Percentiles rank a stretch among this genome's conserved stretches.
phyloP scores from a whole-genome alignment of 225 moss, liverwort and hornwort genomes.

The Antitrichia curtipendula region DNA sequence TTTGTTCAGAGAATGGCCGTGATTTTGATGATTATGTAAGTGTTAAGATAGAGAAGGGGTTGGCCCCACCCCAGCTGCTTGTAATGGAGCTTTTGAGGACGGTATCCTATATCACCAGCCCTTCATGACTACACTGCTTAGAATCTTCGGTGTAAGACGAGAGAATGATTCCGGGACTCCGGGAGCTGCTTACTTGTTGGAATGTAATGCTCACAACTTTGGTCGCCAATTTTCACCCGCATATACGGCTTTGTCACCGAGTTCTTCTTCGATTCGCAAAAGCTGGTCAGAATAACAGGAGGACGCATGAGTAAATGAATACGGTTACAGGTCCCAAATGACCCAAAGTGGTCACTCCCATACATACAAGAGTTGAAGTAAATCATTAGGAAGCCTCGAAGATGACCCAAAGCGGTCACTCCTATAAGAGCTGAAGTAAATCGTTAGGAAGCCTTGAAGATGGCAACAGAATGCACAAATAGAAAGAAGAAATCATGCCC shows the following conservation, averaged over 20 bases:
- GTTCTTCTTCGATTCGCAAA: slow-evolving; percentile 92
- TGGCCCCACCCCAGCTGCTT: slow-evolving; percentile 19
- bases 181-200: background rate
- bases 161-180: background rate
- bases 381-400: background rate
- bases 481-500: background rate
- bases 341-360: background rate
- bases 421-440: background rate
- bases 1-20: background rate
- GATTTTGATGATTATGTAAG: background rate
- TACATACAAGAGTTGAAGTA: background rate
- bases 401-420: background rate
- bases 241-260: slow-evolving; percentile 85
- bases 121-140: background rate
- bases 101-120: slow-evolving; percentile 5
- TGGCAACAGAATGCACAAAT: background rate
- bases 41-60: background rate
- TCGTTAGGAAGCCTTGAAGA: background rate
- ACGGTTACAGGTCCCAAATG: background rate
- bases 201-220: slow-evolving; percentile 18
- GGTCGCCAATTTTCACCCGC: slow-evolving; percentile 93
- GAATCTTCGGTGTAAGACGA: background rate
- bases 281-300: slow-evolving; percentile 39
- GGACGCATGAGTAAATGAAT: background rate
- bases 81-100: slow-evolving; percentile 35